Conservation (phyloP, 306 rosid species). For the Inga laurina region DNA sequence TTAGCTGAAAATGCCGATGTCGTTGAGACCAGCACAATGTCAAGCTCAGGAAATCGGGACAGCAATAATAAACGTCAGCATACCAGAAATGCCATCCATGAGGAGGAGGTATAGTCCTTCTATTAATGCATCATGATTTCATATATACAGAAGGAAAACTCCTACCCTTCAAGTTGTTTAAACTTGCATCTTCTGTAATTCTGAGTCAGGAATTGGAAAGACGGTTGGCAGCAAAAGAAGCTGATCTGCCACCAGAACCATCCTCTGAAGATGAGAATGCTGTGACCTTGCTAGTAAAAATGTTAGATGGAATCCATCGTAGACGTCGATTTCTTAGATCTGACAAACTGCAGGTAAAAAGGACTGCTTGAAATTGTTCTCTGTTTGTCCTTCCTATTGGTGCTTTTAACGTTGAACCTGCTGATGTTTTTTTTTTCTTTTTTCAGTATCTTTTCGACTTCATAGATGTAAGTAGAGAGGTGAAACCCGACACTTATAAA, state of each 20-base stretch:
- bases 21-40: conserved; percentile 49
- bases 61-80: conserved; percentile 26
- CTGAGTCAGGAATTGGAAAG: conserved; percentile 79
- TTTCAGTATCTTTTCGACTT: conserved; percentile 80
- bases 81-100: conserved; percentile 54
- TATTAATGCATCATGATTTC: too few relatives aligned
- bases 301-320: conserved; percentile 95
- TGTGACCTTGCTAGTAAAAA: conserved; percentile 74
- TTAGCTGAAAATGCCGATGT: conserved; percentile 49
- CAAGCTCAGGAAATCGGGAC: conserved; percentile 52
- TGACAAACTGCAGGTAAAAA: conserved; percentile 76
- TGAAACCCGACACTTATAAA: conserved; percentile 85
- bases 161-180: too few relatives aligned
- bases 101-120: conserved; percentile 66
- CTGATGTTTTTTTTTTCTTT: conserved; percentile 33
- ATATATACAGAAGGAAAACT: too few relatives aligned
- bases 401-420: conserved; percentile 25
- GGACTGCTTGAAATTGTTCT: neutral
- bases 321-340: conserved; percentile 93
- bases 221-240: conserved; percentile 77
- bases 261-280: conserved; percentile 69
- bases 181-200: conserved; percentile 21
- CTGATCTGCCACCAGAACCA: conserved; percentile 80
- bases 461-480: conserved; percentile 77
- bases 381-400: neutral